Evolutionary conservation across 441 rosid species (phyloP).

Genomic region (Jatropha podagrica): DNA sequence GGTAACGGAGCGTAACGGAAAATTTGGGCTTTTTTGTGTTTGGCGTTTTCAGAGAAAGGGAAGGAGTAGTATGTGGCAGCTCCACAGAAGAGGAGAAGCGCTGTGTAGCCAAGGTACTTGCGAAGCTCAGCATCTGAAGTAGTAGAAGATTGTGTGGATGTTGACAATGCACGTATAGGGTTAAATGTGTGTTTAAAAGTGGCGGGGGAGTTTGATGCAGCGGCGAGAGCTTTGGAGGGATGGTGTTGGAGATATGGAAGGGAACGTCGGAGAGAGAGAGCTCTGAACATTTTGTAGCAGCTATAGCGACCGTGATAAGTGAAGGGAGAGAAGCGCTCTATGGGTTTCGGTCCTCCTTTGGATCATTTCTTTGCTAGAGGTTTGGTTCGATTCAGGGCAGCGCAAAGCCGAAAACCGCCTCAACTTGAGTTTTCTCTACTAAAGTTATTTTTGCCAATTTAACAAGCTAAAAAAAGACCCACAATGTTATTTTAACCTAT

Average conservation of each 20-base stretch:
- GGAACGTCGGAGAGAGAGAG: constrained; percentile 22
- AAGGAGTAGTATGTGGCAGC: constrained; percentile 90
- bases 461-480: too few species aligned
- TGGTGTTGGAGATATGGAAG: constrained; percentile 29
- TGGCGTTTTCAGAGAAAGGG: constrained; percentile 76
- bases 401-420: too few species aligned
- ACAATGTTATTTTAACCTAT: too few species aligned
- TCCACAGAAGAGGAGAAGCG: constrained; percentile 70
- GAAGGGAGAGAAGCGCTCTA: neutral
- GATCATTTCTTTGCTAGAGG: too few species aligned
- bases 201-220: constrained; percentile 19
- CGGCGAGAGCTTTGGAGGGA: constrained; percentile 16
- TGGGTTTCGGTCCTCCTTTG: too few species aligned
- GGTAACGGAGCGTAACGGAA: constrained; percentile 94
- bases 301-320: neutral
- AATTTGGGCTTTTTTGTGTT: constrained; percentile 87
- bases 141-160: constrained; percentile 32
- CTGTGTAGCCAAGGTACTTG: constrained; percentile 79
- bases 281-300: constrained; percentile 21
- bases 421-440: too few species aligned
- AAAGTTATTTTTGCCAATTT: too few species aligned
- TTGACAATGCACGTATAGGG: constrained; percentile 38
- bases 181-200: constrained; percentile 16
- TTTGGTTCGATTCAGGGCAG: too few species aligned
- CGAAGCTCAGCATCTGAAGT: constrained; percentile 69